Conservation (phyloP, 495 filamentous ascomycete genomes). For the Sabuloglossum arenarium region DNA sequence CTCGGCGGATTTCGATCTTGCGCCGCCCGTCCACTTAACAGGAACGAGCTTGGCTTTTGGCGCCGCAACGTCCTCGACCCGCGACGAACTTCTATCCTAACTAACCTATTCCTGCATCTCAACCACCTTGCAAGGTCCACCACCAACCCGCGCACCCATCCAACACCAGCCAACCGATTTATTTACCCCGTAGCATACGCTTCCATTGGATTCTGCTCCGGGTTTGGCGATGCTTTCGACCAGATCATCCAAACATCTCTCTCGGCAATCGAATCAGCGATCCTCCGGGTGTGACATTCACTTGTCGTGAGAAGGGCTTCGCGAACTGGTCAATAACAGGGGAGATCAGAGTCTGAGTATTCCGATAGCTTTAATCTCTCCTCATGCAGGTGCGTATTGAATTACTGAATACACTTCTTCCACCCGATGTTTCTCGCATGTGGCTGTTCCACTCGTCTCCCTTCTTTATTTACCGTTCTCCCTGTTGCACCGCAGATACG, state of each 20-base stretch:
- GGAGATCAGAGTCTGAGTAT: background rate
- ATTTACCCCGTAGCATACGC: background rate
- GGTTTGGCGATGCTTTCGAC: background rate
- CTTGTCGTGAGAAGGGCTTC: background rate
- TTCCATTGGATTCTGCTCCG: background rate
- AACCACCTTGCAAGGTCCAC: background rate
- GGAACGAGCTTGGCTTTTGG: background rate
- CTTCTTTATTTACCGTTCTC: background rate
- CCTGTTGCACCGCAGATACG: background rate
- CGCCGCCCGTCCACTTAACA: background rate
- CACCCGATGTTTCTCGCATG: background rate
- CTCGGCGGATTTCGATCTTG: background rate
- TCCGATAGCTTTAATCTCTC: background rate
- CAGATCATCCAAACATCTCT: background rate
- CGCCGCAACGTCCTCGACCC: background rate
- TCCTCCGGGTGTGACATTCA: background rate
- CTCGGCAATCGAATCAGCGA: background rate
- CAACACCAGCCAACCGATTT: background rate
- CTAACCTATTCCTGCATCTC: background rate
- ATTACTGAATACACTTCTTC: background rate
- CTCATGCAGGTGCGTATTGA: background rate
- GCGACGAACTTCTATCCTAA: background rate
- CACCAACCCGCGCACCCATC: background rate
- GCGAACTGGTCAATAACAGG: background rate
- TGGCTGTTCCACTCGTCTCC: background rate